Evolutionary conservation across 345 rosid species (phyloP), one percentile per base, ranked within the genome.

Genomic region (Gossypium stocksii): DNA sequence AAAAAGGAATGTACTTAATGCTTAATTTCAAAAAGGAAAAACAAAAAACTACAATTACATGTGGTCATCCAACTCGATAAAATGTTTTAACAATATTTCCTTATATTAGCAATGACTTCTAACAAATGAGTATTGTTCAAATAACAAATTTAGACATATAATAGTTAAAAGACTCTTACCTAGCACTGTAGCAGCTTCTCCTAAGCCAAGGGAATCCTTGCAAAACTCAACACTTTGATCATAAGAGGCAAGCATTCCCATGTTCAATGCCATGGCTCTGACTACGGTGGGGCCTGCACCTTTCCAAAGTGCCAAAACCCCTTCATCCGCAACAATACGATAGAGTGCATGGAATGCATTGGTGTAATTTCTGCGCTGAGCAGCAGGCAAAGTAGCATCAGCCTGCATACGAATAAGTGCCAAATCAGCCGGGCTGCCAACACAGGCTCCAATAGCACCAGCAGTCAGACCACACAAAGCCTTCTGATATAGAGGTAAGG

Each of bases 201-300:
- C 64, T 25, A 59, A 1, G 41, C 64, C 64, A 59, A 59, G 64
- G 41, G 22, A 19, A 59, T 59, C 64, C 64, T 59, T 59, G 64
- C 22, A 59, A 59, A 59, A 59, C 38, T 59, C 64, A 25, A 59
- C 64, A 59, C 64, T 25, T 59, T 59, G 64, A 59, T 59, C 64
- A 6, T 59, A 59, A 12, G 64, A 59, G 16, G 64, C 64, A 59
- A 59, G 64, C 64, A 59, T 59, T 25, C 64, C 64, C 64, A 59
- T 59, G 64, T 59, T 59, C 64, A 59, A 59, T 13, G 64, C 64
- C 64, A 59, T 59, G 64, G 64, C 64, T 59, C 64, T 59, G 41
- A 59, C 64, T 0, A 59, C 64, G 0, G 64, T 59, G 25, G 64
- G 64, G 41, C 64, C 64, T 59, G 64, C 64, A 59, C 64, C 64